Base-by-base conservation (phyloP, 2,329 filamentous ascomycete species). In the Endoconidiophora polonica region DNA sequence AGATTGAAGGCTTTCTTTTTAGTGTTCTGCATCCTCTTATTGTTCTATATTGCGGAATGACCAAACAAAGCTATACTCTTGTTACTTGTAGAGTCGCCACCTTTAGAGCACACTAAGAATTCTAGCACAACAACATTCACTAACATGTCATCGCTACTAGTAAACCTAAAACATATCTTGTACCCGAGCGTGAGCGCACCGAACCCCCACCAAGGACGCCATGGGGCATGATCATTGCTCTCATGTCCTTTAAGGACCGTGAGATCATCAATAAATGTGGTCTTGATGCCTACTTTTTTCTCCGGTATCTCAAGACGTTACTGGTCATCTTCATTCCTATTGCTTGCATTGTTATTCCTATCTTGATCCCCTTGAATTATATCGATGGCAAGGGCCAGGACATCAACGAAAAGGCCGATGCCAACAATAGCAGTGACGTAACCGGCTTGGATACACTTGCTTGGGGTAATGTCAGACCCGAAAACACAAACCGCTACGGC, bases 231-330 rank as follows among this genome's bases (percentile, higher is more conserved):
- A 56, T 77, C 57, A 60, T 74, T 64, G 61, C 68, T 68, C 56
- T 94, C 71, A 71, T 84, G 67, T 63, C 79, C 68, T 67, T 85
- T 67, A 63, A 77, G 69, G 74, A 85, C 54, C 72, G 85, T 10
- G 86, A 94, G 57, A 78, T 98, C 57, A 94, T 98, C 58, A 82
- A 90, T 48, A 94, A 95, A 64, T 95, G 90, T 57, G 91, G 91
- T 16, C 75, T 98, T 7, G 91, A 98, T 62, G 87, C 90, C 59
- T 98, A 94, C 66, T 94, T 96, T 69, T 98, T 98, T 63, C 72
- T 98, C 1, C 83, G 93, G 55, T 98, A 94, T 60, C 74, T 78
- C 12, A 75, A 75, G 56, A 74, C 60, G 63, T 76, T 96, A 4
- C 74, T 96, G 41, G 80, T 94, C 61, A 94, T 98, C 55, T 96